These are phyloP conservation scores for Penicillium angulare DNA, from an alignment of 495 filamentous ascomycete genomes.

Conservation along the genomic window DNA sequence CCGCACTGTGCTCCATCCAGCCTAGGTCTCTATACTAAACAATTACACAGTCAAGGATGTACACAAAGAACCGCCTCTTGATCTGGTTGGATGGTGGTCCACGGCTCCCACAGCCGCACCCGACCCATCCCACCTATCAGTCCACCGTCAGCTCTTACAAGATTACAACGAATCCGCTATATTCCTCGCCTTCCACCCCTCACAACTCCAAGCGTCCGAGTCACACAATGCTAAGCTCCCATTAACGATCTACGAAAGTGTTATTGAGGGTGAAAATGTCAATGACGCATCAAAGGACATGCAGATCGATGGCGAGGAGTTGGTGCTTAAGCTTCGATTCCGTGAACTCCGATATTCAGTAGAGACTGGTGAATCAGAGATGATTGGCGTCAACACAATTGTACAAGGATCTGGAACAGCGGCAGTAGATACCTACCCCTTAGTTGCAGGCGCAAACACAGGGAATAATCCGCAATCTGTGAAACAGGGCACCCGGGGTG, in stretches of 20 bases:
- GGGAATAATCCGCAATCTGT: neutral
- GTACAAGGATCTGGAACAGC: slow-evolving; percentile 80
- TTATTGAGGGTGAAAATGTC: slow-evolving; percentile 63
- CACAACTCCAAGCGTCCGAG: slow-evolving; percentile 43
- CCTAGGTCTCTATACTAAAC: slow-evolving; percentile 6
- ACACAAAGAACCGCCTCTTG: slow-evolving; percentile 76
- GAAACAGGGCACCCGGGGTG: neutral
- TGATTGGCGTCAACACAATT: slow-evolving; percentile 93
- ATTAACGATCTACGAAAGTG: slow-evolving; percentile 84
- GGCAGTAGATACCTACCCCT: slow-evolving; percentile 26
- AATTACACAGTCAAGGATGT: slow-evolving; percentile 72
- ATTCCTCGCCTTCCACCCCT: slow-evolving; percentile 81
- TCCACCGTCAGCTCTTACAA: slow-evolving; percentile 73
- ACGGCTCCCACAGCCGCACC: slow-evolving; percentile 73
- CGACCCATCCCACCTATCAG: slow-evolving; percentile 58
- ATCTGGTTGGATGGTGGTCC: slow-evolving; percentile 96
- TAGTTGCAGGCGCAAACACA: neutral
- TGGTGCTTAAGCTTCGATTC: slow-evolving; percentile 63
- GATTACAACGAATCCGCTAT: slow-evolving; percentile 82
- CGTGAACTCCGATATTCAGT: slow-evolving; percentile 80
- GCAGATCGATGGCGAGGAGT: slow-evolving; percentile 66
- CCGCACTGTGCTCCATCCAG: neutral
- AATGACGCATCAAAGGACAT: slow-evolving; percentile 64
- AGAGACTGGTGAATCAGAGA: slow-evolving; percentile 93
- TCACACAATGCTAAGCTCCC: slow-evolving; percentile 75